Evolutionary conservation across 192 early-diverging fungal genomes (phyloP), one percentile per base, ranked within the genome.

Genomic region (Entomortierella chlamydospora): DNA sequence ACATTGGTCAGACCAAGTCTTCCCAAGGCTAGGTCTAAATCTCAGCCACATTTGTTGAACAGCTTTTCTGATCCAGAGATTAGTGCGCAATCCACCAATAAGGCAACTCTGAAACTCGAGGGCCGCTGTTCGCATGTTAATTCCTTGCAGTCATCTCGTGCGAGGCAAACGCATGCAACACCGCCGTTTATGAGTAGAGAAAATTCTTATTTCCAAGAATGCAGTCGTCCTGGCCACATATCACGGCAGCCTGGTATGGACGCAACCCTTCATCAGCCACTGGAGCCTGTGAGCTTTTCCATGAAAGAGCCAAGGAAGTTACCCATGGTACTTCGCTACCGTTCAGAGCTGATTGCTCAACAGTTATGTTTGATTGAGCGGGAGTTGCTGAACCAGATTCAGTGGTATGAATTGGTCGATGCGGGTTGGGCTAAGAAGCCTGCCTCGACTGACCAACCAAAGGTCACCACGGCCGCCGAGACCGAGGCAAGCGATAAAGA

Each of bases 331-430:
- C 59, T 90, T 31, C 59, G 64, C 15, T 76, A 86, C 26, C 64
- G 87, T 5, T 87, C 87, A 11, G 86, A 83, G 58, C 26, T 67
- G 31, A 80, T 90, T 54, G 86, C 87, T 5, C 86, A 88, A 43
- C 89, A 90, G 33, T 60, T 90, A 0, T 90, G 89, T 62, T 71
- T 86, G 22, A 85, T 90, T 50, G 89, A 90, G 68, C 71, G 81
- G 25, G 83, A 86, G 28, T 47, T 84, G 8, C 68, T 90, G 57
- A 53, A 82, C 20, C 70, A 72, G 41, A 72, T 90, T 20, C 70
- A 83, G 47, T 89, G 88, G 88, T 81, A 86, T 57, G 88, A 89
- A 18, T 54, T 89, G 2, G 77, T 89, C 2, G 82, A 89, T 45
- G 78, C 79, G 25, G 78, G 73, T 0, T 88, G 87, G 87, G 86